Percentiles rank a stretch among this genome's conserved stretches.
phyloP scores from a whole-genome alignment of 805 yeast genomes.

The Jamesozyma spencerorum region DNA sequence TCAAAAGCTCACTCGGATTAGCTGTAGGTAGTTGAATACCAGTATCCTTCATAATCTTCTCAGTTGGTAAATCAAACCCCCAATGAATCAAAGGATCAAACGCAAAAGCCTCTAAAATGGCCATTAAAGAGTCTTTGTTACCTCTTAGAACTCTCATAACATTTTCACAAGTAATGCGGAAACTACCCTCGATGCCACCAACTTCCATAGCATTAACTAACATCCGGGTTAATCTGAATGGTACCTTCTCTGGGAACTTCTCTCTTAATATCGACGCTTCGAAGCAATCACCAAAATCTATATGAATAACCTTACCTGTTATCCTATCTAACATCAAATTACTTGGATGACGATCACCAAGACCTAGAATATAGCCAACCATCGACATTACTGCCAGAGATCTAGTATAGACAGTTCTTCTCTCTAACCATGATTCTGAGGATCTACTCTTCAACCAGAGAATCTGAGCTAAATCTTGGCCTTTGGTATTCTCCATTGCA shows the following conservation, averaged over 20 bases:
- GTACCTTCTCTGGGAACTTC: conserved; percentile 95
- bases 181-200: conserved; percentile 94
- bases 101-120: conserved; percentile 94
- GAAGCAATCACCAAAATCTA: conserved; percentile 97
- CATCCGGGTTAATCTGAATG: conserved; percentile 93
- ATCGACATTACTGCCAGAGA: conserved; percentile 96
- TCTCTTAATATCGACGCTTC: conserved; percentile 95
- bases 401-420: conserved; percentile 90
- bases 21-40: conserved; percentile 58
- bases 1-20: conserved; percentile 58
- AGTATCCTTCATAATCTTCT: conserved; percentile 66
- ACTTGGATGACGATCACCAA: conserved; percentile 96
- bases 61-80: conserved; percentile 92
- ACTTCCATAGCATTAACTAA: conserved; percentile 97
- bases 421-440: conserved; percentile 93
- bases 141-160: conserved; percentile 90
- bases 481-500: conserved; percentile 88
- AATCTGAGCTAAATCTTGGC: conserved; percentile 90
- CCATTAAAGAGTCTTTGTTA: conserved; percentile 93
- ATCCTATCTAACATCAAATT: conserved; percentile 89
- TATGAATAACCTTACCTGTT: conserved; percentile 91
- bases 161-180: conserved; percentile 90
- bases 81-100: conserved; percentile 95
- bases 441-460: conserved; percentile 93
- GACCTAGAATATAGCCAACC: conserved; percentile 92